These are phyloP conservation scores for Backusella parvicylindrica DNA, from an alignment of 192 early-diverging fungal species.

Conservation along the genomic window DNA sequence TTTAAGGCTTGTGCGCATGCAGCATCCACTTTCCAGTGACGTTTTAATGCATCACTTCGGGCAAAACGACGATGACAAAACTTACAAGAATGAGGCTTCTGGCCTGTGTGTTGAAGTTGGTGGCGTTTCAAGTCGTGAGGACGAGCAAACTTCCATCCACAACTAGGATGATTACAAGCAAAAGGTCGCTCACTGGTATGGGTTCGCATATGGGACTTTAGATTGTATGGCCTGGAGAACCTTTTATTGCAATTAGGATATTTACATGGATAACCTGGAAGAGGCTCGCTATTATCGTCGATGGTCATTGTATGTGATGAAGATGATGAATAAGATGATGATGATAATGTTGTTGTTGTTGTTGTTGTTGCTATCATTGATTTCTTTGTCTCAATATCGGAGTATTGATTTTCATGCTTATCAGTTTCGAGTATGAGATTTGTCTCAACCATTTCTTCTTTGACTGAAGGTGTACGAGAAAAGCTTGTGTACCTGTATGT, in stretches of 20 bases:
- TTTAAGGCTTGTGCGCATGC: slow-evolving; percentile 10
- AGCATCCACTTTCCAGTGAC: slow-evolving; percentile 39
- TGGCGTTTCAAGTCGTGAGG: slow-evolving; percentile 78
- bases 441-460: background rate
- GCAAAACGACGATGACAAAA: slow-evolving; percentile 77
- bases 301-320: background rate
- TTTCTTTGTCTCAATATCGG: background rate
- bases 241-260: slow-evolving; percentile 29
- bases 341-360: too few species aligned
- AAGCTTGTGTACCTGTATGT: background rate
- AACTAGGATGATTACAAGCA: slow-evolving; percentile 50
- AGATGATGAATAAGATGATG: too few species aligned
- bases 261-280: background rate
- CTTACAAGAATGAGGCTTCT: slow-evolving; percentile 72
- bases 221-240: slow-evolving; percentile 73
- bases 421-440: background rate
- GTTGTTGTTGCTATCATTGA: background rate
- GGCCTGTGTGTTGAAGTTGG: slow-evolving; percentile 67
- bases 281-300: background rate
- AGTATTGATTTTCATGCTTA: background rate
- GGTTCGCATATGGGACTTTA: slow-evolving; percentile 70
- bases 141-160: slow-evolving; percentile 60
- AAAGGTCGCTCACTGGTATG: slow-evolving; percentile 73
- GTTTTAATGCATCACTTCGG: slow-evolving; percentile 67
- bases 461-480: background rate